These are phyloP conservation scores for Hamamelis virginiana DNA, from an alignment of 164 flowering plant species.

Conservation along the genomic window DNA sequence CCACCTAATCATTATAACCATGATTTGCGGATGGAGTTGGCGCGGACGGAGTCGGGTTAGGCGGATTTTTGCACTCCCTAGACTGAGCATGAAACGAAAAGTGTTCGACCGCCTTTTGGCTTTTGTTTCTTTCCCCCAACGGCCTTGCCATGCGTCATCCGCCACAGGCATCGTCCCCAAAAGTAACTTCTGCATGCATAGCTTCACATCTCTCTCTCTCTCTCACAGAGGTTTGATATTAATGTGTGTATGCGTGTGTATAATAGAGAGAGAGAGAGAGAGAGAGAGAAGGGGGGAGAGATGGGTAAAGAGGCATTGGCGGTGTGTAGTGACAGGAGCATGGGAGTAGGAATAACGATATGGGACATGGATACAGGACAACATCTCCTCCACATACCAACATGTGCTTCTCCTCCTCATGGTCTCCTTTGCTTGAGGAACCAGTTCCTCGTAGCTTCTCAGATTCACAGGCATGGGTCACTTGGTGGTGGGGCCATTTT, in stretches of 20 bases:
- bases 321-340: slow-evolving; percentile 54
- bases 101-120: slow-evolving; percentile 17
- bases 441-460: slow-evolving; percentile 55
- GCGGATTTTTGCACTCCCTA: background rate
- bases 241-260: background rate
- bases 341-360: slow-evolving; percentile 39
- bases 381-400: slow-evolving; percentile 48
- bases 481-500: slow-evolving; percentile 52
- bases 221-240: too few relatives aligned
- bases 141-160: slow-evolving; percentile 11
- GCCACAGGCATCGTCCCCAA: background rate
- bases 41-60: too few relatives aligned
- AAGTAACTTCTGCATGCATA: slow-evolving; percentile 8
- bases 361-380: slow-evolving; percentile 51
- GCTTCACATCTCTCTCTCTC: background rate
- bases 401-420: slow-evolving; percentile 52
- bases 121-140: slow-evolving; percentile 1
- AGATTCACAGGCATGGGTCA: slow-evolving; percentile 45
- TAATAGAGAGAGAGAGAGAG: background rate
- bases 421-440: slow-evolving; percentile 50
- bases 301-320: slow-evolving; percentile 43
- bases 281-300: slow-evolving; percentile 10
- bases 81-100: slow-evolving; percentile 1
- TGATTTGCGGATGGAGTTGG: too few relatives aligned
- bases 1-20: too few relatives aligned